Conservation (phyloP, 192 early-diverging fungal genomes). For the Coemansia sp. region DNA sequence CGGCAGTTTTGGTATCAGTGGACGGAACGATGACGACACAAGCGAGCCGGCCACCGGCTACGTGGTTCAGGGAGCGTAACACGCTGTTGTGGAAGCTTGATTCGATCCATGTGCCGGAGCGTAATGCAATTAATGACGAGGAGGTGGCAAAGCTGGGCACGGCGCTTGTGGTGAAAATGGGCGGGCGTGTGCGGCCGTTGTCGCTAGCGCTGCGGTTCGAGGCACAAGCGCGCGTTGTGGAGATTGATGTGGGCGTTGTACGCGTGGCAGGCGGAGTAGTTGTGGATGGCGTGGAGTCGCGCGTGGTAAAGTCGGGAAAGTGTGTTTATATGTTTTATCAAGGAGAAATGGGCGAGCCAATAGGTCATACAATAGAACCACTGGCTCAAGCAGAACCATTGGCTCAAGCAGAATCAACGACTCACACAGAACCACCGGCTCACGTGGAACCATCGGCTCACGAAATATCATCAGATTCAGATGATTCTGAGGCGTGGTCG, state of each 20-base stretch:
- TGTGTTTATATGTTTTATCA: conserved; percentile 19
- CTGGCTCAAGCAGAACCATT: no score
- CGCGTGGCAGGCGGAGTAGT: conserved; percentile 25
- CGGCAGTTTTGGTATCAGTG: conserved; percentile 34
- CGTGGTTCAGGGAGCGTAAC: conserved; percentile 48
- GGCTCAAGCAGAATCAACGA: no score
- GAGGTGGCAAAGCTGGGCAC: conserved; percentile 11
- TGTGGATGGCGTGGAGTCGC: conserved; percentile 16
- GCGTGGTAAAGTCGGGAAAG: conserved; percentile 37
- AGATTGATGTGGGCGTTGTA: conserved; percentile 19
- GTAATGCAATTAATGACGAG: background rate
- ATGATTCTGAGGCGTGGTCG: background rate
- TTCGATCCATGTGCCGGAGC: conserved; percentile 18
- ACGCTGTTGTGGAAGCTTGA: conserved; percentile 43
- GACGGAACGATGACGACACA: conserved; percentile 31
- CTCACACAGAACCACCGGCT: no score
- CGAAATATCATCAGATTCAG: conserved; percentile 19
- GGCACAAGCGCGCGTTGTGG: conserved; percentile 15
- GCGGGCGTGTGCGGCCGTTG: conserved; percentile 11
- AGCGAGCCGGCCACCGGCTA: conserved; percentile 39
- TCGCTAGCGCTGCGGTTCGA: conserved; percentile 41
- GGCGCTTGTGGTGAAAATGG: conserved; percentile 28
- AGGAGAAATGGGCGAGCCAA: background rate
- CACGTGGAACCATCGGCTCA: no score
- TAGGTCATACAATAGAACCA: background rate